phyloP scores from a whole-genome alignment of 1,284 basidiomycete species.

The Sanguinoderma infundibulare region DNA sequence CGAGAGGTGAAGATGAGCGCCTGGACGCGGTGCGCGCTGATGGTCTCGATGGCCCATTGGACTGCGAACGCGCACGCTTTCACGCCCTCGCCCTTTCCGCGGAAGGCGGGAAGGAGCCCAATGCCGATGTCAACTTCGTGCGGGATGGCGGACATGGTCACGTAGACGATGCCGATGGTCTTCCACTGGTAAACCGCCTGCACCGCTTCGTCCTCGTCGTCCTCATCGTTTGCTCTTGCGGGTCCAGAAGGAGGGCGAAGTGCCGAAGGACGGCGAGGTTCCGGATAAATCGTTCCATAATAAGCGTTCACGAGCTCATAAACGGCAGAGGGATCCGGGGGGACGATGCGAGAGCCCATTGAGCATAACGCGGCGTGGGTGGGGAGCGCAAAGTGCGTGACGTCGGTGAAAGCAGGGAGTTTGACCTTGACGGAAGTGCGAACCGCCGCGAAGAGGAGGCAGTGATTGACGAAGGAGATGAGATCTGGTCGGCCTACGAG shows the following conservation, averaged over 20 bases:
- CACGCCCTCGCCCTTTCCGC: slow-evolving; percentile 46
- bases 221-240: too few relatives aligned
- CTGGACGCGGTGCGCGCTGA: slow-evolving; percentile 54
- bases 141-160: slow-evolving; percentile 39
- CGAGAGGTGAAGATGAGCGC: slow-evolving; percentile 22
- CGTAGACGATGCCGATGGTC: slow-evolving; percentile 49
- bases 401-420: neutral
- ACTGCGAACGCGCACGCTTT: slow-evolving; percentile 50
- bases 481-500: slow-evolving; percentile 10
- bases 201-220: too few relatives aligned
- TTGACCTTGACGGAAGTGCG: slow-evolving; percentile 4
- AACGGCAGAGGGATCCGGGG: neutral
- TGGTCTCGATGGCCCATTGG: slow-evolving; percentile 50
- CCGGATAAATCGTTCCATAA: neutral
- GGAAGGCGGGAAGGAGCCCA: slow-evolving; percentile 42
- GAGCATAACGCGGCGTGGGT: neutral
- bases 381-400: neutral
- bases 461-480: slow-evolving; percentile 13
- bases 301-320: neutral
- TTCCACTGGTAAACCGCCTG: slow-evolving; percentile 6
- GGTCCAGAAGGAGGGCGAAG: too few relatives aligned
- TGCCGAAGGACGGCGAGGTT: too few relatives aligned
- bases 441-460: slow-evolving; percentile 21
- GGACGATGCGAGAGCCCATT: neutral
- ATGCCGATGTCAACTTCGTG: slow-evolving; percentile 58